Base-by-base conservation (phyloP, 225 moss, liverwort and hornwort genomes). In the Pseudisothecium myosuroides region DNA sequence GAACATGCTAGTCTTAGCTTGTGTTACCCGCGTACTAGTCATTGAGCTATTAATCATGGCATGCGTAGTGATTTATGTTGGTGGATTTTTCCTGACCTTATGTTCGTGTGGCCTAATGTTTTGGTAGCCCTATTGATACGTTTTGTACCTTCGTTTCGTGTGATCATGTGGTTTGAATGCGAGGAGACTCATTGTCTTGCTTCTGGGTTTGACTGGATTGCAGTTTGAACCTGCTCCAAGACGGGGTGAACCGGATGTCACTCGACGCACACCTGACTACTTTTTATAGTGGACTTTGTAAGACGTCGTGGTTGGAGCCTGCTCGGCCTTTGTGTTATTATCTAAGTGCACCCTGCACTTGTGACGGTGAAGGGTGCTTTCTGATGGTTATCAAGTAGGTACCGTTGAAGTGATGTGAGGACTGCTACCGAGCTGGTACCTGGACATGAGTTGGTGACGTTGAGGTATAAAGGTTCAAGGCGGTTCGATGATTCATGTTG, bases 141-240 rank as follows among this genome's bases (percentile, higher is more conserved):
- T 76, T 85, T 52, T 12, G 17, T 21, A 15, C 39, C 10, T 52
- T 14, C 68, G 24, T 67, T 54, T 58, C 4, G 31, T 58, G 31
- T 21, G 29, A 4, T 64, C 5, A 10, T 67, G 11, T 41, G 61
- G 5, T 61, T 79, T 64, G 72, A 64, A 58, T 66, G 49, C 73
- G 65, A 39, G 16, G 43, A 52, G 66, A 37, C 83, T 91, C 37
- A 86, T 55, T 23, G 26, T 49, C 19, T 29, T 83, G 49, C n/a
- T 36, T 72, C 17, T 85, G 81, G 62, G 76, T 83, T 83, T 55
- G 73, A 75, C 11, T 76, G 76, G 52, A 24, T 34, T 14, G 76
- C 90, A 93, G 93, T 93, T 93, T 61, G 93, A 93, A 63, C 74
- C 74, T 3, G 88, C 88, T 82, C 88, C 82, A 34, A 88, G 82